Evolutionary conservation across 2,329 filamentous ascomycete species (phyloP), one percentile per base, ranked within the genome.

Genomic region (Bipolaris zeicola): DNA sequence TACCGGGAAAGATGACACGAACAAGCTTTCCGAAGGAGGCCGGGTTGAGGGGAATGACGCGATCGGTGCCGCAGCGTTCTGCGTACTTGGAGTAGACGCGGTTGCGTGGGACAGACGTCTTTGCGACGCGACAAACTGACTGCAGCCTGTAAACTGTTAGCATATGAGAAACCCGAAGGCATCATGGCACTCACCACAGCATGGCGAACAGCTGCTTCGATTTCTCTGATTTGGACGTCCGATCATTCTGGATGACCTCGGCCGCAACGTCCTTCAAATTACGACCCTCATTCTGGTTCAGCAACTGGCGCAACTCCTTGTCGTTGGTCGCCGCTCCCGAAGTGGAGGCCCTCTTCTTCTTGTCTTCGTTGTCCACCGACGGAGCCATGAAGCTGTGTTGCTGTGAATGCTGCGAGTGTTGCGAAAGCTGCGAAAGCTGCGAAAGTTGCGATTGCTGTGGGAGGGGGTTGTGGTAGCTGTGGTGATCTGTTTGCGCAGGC

Each of bases 11-110:
- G 49, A 99, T 89, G 37, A 99, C 94, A 31, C 95, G 88, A 33
- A 99, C 95, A 41, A 99, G 85, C 77, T 99, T 99, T 54, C 95
- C 95, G 77, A 99, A 99, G 26, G 94, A 98, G 8, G 95, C 95
- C 39, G 95, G 95, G 71, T 99, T 99, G 55, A 99, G 79, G 8
- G 96, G 93, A 0, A 95, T 96, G 37, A 98, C 96, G 71, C 93
- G 87, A 73, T 98, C 93, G 5, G 89, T 96, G 41, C 91, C 93
- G 76, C 95, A 99, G 61, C 91, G 87, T 24, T 91, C 92, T 45
- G 94, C 95, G 76, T 99, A 99, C 74, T 93, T 93, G 58, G 93
- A 92, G 76, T 98, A 99, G 2, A 99, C 95, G 57, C 94, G 85
- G 63, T 95, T 95, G 67, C 95, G 85, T 6, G 95, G 92, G 0